Percentiles rank a stretch among this genome's conserved stretches.
phyloP scores from a whole-genome alignment of 768 basidiomycete genomes.

The Clitopilus passeckerianus region DNA sequence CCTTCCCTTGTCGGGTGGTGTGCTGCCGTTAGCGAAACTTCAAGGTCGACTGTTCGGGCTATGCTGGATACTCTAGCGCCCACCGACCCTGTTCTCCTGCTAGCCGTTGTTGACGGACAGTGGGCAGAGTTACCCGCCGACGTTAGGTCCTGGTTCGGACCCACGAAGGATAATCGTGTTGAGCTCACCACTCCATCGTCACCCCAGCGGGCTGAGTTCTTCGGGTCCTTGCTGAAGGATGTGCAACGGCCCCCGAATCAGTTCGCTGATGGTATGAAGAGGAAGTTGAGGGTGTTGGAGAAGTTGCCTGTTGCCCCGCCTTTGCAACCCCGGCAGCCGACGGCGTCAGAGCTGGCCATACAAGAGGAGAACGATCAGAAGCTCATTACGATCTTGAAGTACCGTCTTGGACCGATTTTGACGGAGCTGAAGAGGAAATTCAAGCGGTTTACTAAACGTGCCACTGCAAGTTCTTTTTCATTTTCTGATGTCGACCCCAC shows the following conservation, averaged over 20 bases:
- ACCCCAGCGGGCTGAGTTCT: conserved; percentile 69
- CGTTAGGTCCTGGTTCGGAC: conserved; percentile 89
- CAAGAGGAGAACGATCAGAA: conserved; percentile 82
- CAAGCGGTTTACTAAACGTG: conserved; percentile 82
- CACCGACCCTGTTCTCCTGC: conserved; percentile 88
- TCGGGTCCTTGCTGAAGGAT: conserved; percentile 65
- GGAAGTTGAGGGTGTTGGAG: conserved; percentile 81
- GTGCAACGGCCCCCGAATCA: conserved; percentile 73
- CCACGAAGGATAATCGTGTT: conserved; percentile 70
- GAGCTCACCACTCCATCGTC: conserved; percentile 45
- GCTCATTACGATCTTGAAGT: conserved; percentile 77
- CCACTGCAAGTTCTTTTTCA: conserved; percentile 47
- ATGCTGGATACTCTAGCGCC: conserved; percentile 90
- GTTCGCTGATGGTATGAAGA: conserved; percentile 85
- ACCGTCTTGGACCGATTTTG: conserved; percentile 86
- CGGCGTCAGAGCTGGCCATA: conserved; percentile 72
- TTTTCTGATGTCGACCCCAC: conserved; percentile 8
- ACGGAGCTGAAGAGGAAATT: conserved; percentile 89
- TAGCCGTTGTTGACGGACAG: conserved; percentile 82
- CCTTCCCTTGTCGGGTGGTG: conserved; percentile 88
- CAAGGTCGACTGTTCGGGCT: conserved; percentile 79
- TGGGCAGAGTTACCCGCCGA: conserved; percentile 71
- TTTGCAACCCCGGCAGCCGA: conserved; percentile 77
- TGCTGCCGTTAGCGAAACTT: conserved; percentile 75
- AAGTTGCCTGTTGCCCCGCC: conserved; percentile 87